phyloP scores from a whole-genome alignment of 2,329 filamentous ascomycete species.

The Aspergillus japonicus region DNA sequence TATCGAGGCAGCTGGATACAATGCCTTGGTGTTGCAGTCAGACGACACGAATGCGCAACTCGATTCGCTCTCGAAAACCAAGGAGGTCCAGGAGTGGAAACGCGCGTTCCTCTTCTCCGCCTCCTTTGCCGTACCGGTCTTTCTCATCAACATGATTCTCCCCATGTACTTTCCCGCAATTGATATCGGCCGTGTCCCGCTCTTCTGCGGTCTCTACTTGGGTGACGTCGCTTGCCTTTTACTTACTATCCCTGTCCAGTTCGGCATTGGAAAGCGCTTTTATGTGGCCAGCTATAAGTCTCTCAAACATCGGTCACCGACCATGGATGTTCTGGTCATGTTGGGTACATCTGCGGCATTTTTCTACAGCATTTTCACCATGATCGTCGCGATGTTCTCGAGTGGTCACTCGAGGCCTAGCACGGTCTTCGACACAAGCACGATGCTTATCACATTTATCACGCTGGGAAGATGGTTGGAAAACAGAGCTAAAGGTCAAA shows the following conservation, averaged over 20 bases:
- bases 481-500: conserved; percentile 93
- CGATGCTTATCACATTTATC: conserved; percentile 97
- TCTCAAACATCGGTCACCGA: conserved; percentile 83
- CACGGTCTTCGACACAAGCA: conserved; percentile 95
- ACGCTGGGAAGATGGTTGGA: conserved; percentile 87
- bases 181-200: conserved; percentile 69
- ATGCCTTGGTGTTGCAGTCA: conserved; percentile 83
- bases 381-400: conserved; percentile 76
- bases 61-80: conserved; percentile 92
- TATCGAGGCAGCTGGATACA: conserved; percentile 79
- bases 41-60: conserved; percentile 97
- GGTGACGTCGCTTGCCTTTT: conserved; percentile 81
- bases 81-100: conserved; percentile 92
- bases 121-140: conserved; percentile 83
- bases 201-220: conserved; percentile 75
- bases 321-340: conserved; percentile 96
- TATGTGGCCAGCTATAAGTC: conserved; percentile 94
- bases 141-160: conserved; percentile 88
- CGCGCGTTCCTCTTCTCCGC: conserved; percentile 75
- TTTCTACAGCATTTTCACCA: conserved; percentile 87
- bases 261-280: conserved; percentile 92
- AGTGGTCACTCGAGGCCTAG: conserved; percentile 75
- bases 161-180: conserved; percentile 77
- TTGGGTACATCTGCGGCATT: conserved; percentile 93
- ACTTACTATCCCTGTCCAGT: conserved; percentile 91